Conservation (phyloP, 2,329 filamentous ascomycete genomes). For the Aspergillus glaucus region DNA sequence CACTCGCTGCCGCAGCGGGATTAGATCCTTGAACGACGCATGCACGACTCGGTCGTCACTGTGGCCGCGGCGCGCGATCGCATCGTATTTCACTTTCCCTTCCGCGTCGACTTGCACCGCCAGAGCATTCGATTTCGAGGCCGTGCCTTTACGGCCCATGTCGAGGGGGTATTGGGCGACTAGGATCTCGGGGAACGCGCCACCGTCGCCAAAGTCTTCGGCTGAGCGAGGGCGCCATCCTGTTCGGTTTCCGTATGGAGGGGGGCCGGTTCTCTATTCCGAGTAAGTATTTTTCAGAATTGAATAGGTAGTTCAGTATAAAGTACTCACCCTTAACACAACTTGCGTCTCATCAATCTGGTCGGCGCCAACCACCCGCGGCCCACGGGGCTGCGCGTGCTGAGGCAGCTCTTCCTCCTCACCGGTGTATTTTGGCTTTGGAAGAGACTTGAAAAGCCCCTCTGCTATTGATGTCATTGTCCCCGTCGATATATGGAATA, state of each 20-base stretch:
- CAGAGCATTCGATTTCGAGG: slow-evolving; percentile 72
- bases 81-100: slow-evolving; percentile 93
- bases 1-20: slow-evolving; percentile 85
- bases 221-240: slow-evolving; percentile 85
- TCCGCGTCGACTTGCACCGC: slow-evolving; percentile 86
- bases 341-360: slow-evolving; percentile 81
- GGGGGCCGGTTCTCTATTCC: slow-evolving; percentile 66
- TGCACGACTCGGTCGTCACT: slow-evolving; percentile 78
- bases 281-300: not conserved
- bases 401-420: slow-evolving; percentile 75
- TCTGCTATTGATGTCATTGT: slow-evolving; percentile 61
- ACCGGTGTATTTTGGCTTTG: slow-evolving; percentile 84
- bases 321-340: slow-evolving; percentile 59
- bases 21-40: slow-evolving; percentile 93
- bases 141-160: slow-evolving; percentile 74
- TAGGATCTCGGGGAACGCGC: slow-evolving; percentile 88
- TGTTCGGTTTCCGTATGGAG: slow-evolving; percentile 76
- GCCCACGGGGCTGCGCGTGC: slow-evolving; percentile 68
- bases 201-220: slow-evolving; percentile 94
- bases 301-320: slow-evolving; percentile 6
- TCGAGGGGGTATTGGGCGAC: slow-evolving; percentile 93
- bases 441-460: slow-evolving; percentile 72
- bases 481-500: slow-evolving; percentile 8
- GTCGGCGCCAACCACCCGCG: slow-evolving; percentile 71
- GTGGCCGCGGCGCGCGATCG: slow-evolving; percentile 86